Percentiles rank a stretch among this genome's conserved stretches.
phyloP scores from a whole-genome alignment of 208 protist genomes.

The Leishmania tropica region DNA sequence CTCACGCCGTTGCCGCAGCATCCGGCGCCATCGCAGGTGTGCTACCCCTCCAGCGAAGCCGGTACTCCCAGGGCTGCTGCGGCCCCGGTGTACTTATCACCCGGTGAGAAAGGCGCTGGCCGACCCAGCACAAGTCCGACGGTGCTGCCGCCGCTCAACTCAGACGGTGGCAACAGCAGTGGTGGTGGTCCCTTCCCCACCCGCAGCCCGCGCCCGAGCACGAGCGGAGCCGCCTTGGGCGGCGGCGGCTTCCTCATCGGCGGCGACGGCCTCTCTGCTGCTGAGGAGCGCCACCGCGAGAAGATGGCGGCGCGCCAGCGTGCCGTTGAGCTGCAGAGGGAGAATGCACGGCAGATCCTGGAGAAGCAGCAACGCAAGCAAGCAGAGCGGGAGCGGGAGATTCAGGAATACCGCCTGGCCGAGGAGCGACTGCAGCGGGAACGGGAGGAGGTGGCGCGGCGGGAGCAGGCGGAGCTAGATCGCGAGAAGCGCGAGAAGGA shows the following conservation, averaged over 20 bases:
- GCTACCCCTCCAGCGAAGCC: background rate
- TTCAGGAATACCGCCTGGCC: constrained; percentile 41
- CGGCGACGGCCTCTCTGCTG: constrained; percentile 31
- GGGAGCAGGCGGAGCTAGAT: constrained; percentile 55
- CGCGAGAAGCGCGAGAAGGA: constrained; percentile 49
- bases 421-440: constrained; percentile 57
- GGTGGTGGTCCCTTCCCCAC: background rate
- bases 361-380: constrained; percentile 52
- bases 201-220: constrained; percentile 19
- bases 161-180: background rate
- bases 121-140: constrained; percentile 21
- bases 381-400: constrained; percentile 42
- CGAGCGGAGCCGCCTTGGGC: constrained; percentile 3
- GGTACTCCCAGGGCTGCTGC: background rate
- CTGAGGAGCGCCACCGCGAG: constrained; percentile 25
- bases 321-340: constrained; percentile 71
- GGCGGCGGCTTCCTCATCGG: constrained; percentile 25
- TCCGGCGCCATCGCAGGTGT: background rate
- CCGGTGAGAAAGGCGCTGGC: background rate
- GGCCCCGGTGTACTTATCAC: constrained; percentile 16
- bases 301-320: constrained; percentile 45
- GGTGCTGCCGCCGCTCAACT: constrained; percentile 14
- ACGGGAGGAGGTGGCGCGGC: constrained; percentile 41
- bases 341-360: constrained; percentile 70
- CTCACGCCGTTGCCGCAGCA: constrained; percentile 7